phyloP scores from a whole-genome alignment of 495 filamentous ascomycete genomes.

The Neurospora tetrasperma region DNA sequence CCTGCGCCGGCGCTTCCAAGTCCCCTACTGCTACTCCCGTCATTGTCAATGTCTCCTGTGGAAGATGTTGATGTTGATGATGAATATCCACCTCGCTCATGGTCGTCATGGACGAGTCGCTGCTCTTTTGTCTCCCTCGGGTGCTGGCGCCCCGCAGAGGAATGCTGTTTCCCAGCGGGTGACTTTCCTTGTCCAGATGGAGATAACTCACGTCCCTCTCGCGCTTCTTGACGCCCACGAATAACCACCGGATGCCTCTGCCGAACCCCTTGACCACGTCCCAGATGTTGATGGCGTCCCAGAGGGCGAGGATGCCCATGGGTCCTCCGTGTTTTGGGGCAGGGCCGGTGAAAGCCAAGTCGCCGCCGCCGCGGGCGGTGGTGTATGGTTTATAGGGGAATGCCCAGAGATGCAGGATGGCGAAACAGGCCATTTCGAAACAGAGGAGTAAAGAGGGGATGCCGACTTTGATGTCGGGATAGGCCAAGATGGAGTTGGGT shows the following conservation, averaged over 20 bases:
- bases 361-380: slow-evolving; percentile 24
- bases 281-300: slow-evolving; percentile 72
- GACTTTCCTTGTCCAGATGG: background rate
- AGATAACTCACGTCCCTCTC: slow-evolving; percentile 34
- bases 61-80: background rate
- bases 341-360: slow-evolving; percentile 28
- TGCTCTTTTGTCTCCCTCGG: background rate
- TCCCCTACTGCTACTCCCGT: background rate
- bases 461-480: slow-evolving; percentile 69
- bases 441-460: slow-evolving; percentile 71
- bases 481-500: slow-evolving; percentile 48
- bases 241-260: slow-evolving; percentile 70
- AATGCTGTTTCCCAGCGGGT: background rate
- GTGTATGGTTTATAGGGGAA: slow-evolving; percentile 50
- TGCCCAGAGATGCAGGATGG: slow-evolving; percentile 70
- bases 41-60: no score
- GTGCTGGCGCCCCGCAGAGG: background rate
- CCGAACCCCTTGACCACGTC: slow-evolving; percentile 72
- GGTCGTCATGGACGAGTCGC: background rate
- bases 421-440: slow-evolving; percentile 81
- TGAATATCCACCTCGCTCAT: background rate
- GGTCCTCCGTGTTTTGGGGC: slow-evolving; percentile 48
- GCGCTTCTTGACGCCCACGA: slow-evolving; percentile 54
- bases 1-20: background rate
- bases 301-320: slow-evolving; percentile 48